Evolutionary conservation across 495 filamentous ascomycete species (phyloP), one percentile per base, ranked within the genome.

Genomic region (Neurospora terricola): DNA sequence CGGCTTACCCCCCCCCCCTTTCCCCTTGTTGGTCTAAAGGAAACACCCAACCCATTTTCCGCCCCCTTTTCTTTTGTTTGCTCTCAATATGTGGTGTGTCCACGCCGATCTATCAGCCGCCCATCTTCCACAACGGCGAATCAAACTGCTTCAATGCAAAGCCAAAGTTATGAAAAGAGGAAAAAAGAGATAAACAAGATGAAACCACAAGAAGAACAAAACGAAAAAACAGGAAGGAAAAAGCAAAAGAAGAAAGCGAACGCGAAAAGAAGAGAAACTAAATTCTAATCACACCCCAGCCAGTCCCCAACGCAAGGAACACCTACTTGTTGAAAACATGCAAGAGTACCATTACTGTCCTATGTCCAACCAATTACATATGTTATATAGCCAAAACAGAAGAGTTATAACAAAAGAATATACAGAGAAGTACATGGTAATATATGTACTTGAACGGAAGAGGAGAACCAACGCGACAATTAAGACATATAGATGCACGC

Each of bases 161-260:
- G 71, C 6, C 9, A n/a, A 68, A 21, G 69, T 34, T 18, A 42
- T 23, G 2, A 69, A 40, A 38, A 11, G 37, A 38, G 11, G 4
- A 38, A 38, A 38, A 38, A 38, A 38, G 38, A 38, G 38, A 69
- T 14, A 45, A 68, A 72, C 21, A 14, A 54, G 11, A 45, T 16
- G 37, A 69, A 73, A n/a, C 69, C 12, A 30, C 11, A 36, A 69
- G 34, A 69, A 36, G 8, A 43, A 70, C 7, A 73, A 73, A 43
- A 18, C 5, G 2, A 43, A 42, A 7, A 42, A 68, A 12, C 5
- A 68, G 7, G 10, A 23, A 66, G 11, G 14, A 23, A 23, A 21
- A 66, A 27, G 74, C 71, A 21, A 69, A 78, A 21, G 72, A 77
- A 70, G 72, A 72, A 21, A 62, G 34, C 38, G 42, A 73, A 30